These are phyloP conservation scores for Fraxinus ornus DNA, from an alignment of 305 asterid species.

Conservation along the genomic window DNA sequence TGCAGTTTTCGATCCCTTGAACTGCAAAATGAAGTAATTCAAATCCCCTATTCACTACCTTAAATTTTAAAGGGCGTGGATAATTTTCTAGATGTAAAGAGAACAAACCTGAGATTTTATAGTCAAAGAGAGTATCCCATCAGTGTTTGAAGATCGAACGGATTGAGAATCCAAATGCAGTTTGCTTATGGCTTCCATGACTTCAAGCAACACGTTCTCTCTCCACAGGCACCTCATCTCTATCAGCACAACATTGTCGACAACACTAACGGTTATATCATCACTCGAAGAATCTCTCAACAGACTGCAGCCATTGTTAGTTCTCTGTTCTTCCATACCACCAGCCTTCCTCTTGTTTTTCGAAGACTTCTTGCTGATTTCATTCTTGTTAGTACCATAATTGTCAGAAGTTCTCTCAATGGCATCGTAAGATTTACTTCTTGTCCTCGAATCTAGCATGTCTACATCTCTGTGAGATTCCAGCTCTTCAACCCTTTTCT, in stretches of 20 bases:
- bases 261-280: constrained; percentile 43
- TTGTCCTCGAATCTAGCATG: constrained; percentile 39
- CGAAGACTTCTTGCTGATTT: constrained; percentile 36
- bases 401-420: constrained; percentile 69
- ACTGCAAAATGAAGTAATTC: constrained; percentile 28
- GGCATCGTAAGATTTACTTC: constrained; percentile 46
- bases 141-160: constrained; percentile 57
- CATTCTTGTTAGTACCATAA: constrained; percentile 41
- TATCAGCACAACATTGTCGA: constrained; percentile 51
- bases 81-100: background rate
- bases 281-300: constrained; percentile 41
- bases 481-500: constrained; percentile 63
- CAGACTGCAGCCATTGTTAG: constrained; percentile 32
- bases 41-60: background rate
- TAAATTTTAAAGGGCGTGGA: background rate
- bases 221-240: constrained; percentile 65
- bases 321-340: constrained; percentile 40
- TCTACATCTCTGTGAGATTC: constrained; percentile 50
- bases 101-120: constrained; percentile 69
- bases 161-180: constrained; percentile 54
- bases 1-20: constrained; percentile 55
- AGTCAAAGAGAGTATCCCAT: constrained; percentile 58
- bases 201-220: constrained; percentile 48
- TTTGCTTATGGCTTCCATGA: constrained; percentile 52
- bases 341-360: constrained; percentile 63